Conservation (phyloP, 768 basidiomycete genomes). For the Pholiota conissans region DNA sequence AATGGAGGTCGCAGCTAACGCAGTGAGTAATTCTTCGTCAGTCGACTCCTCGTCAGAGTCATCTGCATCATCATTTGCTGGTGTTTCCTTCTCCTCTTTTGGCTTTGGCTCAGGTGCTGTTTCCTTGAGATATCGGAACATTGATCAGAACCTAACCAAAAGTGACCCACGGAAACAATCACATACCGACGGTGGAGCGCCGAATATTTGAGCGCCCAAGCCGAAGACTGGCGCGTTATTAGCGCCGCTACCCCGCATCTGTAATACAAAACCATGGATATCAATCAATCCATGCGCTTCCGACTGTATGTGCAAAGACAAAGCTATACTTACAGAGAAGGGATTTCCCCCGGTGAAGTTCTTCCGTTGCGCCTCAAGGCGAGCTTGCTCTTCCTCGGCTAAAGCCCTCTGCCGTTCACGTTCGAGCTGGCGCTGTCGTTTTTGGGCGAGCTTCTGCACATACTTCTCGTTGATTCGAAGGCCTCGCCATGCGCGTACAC, state of each 20-base stretch:
- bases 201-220: constrained; percentile 70
- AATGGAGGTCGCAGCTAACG: constrained; percentile 54
- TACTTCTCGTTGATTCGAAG: constrained; percentile 72
- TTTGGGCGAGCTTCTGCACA: constrained; percentile 69
- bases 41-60: constrained; percentile 27
- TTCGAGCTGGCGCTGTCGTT: constrained; percentile 41
- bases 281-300: not conserved
- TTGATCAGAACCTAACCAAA: not conserved
- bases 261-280: not conserved
- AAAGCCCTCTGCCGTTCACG: constrained; percentile 38
- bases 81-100: constrained; percentile 8
- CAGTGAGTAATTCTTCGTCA: constrained; percentile 54
- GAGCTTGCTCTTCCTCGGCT: constrained; percentile 27
- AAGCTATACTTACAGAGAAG: constrained; percentile 20
- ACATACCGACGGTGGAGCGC: constrained; percentile 26
- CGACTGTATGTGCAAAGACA: not conserved
- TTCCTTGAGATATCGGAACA: not conserved
- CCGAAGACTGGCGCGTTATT: constrained; percentile 36
- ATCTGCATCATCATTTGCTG: constrained; percentile 27
- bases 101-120: not conserved
- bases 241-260: constrained; percentile 16
- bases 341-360: constrained; percentile 20
- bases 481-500: constrained; percentile 82
- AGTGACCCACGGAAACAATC: not conserved
- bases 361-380: constrained; percentile 13